Conservation (phyloP, 768 basidiomycete genomes). For the Amanita phalloides region DNA sequence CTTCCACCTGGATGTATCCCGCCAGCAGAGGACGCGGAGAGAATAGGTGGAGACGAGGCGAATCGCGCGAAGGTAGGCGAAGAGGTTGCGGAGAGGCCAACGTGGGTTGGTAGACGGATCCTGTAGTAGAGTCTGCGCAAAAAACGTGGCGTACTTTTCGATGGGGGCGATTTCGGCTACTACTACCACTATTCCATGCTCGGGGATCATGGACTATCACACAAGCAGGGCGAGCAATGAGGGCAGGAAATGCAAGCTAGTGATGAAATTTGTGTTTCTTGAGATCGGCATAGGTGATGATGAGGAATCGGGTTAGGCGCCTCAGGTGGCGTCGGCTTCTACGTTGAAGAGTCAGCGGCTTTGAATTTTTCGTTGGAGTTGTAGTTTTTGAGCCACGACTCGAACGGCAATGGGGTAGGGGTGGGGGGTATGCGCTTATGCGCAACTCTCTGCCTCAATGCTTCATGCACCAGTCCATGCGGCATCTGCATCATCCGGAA, state of each 20-base stretch:
- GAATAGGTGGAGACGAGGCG: constrained; percentile 37
- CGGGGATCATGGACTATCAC: constrained; percentile 41
- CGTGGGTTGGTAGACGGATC: constrained; percentile 64
- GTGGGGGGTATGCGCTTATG: constrained; percentile 20
- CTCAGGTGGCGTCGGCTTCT: constrained; percentile 63
- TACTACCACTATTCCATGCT: constrained; percentile 44
- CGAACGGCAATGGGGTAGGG: constrained; percentile 37
- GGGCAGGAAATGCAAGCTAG: constrained; percentile 96
- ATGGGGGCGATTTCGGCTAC: constrained; percentile 35
- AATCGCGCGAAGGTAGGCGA: constrained; percentile 63
- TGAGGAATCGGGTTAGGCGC: constrained; percentile 62
- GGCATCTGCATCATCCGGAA: too few species aligned
- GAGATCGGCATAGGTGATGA: constrained; percentile 92
- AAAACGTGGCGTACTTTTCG: constrained; percentile 50
- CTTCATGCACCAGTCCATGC: too few species aligned
- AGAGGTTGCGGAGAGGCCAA: constrained; percentile 90
- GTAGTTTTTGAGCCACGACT: constrained; percentile 92
- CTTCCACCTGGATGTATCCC: constrained; percentile 50
- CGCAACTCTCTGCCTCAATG: too few species aligned
- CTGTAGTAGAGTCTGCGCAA: constrained; percentile 20
- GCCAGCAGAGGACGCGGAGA: constrained; percentile 67
- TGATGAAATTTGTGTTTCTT: constrained; percentile 98
- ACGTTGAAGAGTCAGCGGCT: constrained; percentile 77
- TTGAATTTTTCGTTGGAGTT: constrained; percentile 98
- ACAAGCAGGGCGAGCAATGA: constrained; percentile 86